A percentile compares a stretch with the other conserved stretches of the same genome.
phyloP scores from a whole-genome alignment of 163 green algal genomes.

The Volvox carteri region DNA sequence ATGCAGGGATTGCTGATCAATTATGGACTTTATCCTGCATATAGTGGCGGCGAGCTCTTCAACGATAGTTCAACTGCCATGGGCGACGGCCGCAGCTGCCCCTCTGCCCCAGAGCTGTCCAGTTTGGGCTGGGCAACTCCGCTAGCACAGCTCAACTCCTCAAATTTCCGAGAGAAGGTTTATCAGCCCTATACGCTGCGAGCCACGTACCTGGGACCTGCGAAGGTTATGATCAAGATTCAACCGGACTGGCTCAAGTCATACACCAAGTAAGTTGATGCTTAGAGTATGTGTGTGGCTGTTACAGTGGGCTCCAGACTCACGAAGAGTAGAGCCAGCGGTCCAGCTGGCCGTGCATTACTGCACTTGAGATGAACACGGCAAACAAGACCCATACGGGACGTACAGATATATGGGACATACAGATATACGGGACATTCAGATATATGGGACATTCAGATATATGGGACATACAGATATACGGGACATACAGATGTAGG shows the following conservation, averaged over 20 bases:
- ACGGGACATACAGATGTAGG: too few relatives aligned
- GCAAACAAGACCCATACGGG: too few relatives aligned
- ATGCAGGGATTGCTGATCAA: conserved; percentile 22
- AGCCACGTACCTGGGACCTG: not conserved
- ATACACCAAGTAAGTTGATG: conserved; percentile 12
- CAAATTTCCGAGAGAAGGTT: not conserved
- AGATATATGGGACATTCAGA: not conserved
- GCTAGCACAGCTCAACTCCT: not conserved
- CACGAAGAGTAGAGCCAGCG: too few relatives aligned
- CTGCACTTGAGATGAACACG: too few relatives aligned
- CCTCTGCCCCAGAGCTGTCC: conserved; percentile 26
- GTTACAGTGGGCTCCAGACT: too few relatives aligned
- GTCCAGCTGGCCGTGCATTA: too few relatives aligned
- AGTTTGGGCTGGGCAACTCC: conserved; percentile 14
- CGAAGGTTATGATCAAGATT: not conserved
- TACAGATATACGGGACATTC: too few relatives aligned
- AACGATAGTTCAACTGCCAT: not conserved
- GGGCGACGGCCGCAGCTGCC: conserved; percentile 12
- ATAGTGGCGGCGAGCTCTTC: not conserved
- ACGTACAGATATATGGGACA: too few relatives aligned
- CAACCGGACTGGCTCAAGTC: not conserved
- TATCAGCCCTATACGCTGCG: not conserved
- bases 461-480: too few relatives aligned
- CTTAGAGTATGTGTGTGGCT: too few relatives aligned
- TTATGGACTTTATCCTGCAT: not conserved